These are phyloP conservation scores for Lentinula raphanica DNA, from an alignment of 768 basidiomycete genomes.

Conservation along the genomic window DNA sequence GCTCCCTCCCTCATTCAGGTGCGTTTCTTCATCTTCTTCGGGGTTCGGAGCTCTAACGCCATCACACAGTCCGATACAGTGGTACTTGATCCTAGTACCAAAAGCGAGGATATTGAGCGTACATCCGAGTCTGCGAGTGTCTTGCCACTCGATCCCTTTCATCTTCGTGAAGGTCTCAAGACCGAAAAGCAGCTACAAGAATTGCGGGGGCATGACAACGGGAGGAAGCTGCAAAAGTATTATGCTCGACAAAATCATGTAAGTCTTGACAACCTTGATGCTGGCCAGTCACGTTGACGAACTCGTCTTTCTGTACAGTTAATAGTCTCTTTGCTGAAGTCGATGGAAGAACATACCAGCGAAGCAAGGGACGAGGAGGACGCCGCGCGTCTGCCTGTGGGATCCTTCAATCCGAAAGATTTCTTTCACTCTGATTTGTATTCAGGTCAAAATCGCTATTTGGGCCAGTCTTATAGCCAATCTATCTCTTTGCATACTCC, in stretches of 20 bases:
- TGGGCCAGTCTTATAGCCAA: constrained; percentile 79
- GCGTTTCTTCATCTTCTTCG: constrained; percentile 9
- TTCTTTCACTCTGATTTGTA: neutral
- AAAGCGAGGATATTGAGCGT: constrained; percentile 37
- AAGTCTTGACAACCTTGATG: constrained; percentile 9
- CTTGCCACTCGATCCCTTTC: constrained; percentile 56
- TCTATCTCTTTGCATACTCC: constrained; percentile 62
- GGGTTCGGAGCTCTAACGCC: constrained; percentile 13
- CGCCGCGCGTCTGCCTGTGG: constrained; percentile 40
- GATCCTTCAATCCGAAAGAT: neutral
- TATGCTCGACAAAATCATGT: constrained; percentile 49
- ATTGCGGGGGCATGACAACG: neutral
- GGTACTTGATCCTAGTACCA: constrained; percentile 38
- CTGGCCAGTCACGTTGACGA: neutral
- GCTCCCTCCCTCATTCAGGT: constrained; percentile 22
- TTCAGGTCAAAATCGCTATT: constrained; percentile 82
- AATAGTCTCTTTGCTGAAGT: constrained; percentile 54
- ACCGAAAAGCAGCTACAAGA: neutral
- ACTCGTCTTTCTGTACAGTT: constrained; percentile 31
- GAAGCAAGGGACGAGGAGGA: constrained; percentile 52
- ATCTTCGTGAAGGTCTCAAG: constrained; percentile 54
- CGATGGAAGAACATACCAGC: constrained; percentile 58
- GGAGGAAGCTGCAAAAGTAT: constrained; percentile 19
- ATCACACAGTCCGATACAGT: constrained; percentile 40
- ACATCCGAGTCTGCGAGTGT: constrained; percentile 27